Evolutionary conservation across 768 basidiomycete genomes (phyloP).

Genomic region (Naganishia vaughanmartiniae): DNA sequence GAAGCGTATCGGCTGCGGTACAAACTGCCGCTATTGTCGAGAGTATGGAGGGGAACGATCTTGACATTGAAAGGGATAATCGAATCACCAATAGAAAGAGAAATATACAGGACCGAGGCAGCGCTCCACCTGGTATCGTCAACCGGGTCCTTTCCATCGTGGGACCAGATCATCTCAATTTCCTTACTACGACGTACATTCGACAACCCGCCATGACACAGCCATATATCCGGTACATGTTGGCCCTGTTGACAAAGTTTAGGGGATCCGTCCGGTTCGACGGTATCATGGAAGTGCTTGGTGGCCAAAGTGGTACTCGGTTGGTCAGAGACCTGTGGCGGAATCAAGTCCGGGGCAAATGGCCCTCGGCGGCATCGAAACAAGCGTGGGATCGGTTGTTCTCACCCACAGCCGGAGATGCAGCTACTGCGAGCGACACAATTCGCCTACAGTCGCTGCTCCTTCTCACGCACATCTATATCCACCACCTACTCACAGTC

Average conservation of each 20-base stretch:
- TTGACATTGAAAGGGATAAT: slow-evolving; percentile 37
- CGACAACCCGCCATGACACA: neutral
- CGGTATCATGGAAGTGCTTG: slow-evolving; percentile 59
- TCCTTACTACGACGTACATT: neutral
- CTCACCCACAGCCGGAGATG: slow-evolving; percentile 26
- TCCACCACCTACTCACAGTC: slow-evolving; percentile 80
- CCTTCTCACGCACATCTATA: slow-evolving; percentile 74
- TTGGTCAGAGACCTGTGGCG: slow-evolving; percentile 61
- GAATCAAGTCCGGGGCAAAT: slow-evolving; percentile 55
- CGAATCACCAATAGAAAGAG: slow-evolving; percentile 3
- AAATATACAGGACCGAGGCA: slow-evolving; percentile 14
- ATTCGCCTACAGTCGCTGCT: slow-evolving; percentile 60
- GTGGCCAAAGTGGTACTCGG: slow-evolving; percentile 35
- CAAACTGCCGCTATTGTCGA: slow-evolving; percentile 28
- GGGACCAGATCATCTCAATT: slow-evolving; percentile 18
- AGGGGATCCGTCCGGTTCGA: slow-evolving; percentile 61
- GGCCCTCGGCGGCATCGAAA: slow-evolving; percentile 27
- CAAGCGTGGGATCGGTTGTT: slow-evolving; percentile 23
- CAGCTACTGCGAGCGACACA: neutral
- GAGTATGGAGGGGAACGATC: slow-evolving; percentile 15
- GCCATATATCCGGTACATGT: slow-evolving; percentile 60
- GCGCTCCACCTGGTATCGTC: slow-evolving; percentile 5
- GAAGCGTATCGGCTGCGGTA: slow-evolving; percentile 32
- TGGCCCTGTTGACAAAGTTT: slow-evolving; percentile 61
- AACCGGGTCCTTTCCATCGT: slow-evolving; percentile 24